These are phyloP conservation scores for Blastocladiella britannica DNA, from an alignment of 192 early-diverging fungal genomes.

Conservation along the genomic window DNA sequence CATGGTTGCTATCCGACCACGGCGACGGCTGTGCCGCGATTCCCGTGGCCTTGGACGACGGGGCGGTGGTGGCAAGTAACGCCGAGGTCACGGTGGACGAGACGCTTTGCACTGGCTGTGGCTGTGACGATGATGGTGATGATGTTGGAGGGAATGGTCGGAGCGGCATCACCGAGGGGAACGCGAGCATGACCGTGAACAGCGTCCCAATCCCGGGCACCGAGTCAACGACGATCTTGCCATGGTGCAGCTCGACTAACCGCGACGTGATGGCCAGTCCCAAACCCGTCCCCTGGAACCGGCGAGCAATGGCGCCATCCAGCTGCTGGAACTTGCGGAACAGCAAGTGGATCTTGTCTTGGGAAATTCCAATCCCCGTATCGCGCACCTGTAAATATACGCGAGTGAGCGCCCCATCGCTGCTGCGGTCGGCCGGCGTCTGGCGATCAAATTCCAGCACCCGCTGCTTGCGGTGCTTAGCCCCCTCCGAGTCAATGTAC, in stretches of 20 bases:
- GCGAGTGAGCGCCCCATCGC: not conserved
- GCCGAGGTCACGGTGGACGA: not conserved
- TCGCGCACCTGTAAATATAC: constrained; percentile 45
- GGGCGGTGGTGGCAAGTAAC: not conserved
- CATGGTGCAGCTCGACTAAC: constrained; percentile 54
- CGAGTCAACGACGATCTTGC: constrained; percentile 56
- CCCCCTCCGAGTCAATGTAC: too few relatives aligned
- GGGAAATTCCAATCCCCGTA: constrained; percentile 66
- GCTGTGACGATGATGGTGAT: not conserved
- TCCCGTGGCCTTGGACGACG: not conserved
- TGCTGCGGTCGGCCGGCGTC: not conserved
- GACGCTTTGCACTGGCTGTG: not conserved
- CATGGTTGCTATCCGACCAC: not conserved
- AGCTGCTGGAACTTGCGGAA: constrained; percentile 72
- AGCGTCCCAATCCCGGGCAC: constrained; percentile 47
- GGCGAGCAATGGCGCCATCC: constrained; percentile 56
- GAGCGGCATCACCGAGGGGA: constrained; percentile 12
- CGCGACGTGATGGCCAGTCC: constrained; percentile 66
- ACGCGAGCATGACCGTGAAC: constrained; percentile 52
- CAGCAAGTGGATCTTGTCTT: constrained; percentile 48
- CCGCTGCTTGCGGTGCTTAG: not conserved
- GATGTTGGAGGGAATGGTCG: not conserved
- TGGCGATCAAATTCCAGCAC: not conserved
- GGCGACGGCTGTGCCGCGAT: not conserved
- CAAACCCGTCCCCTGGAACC: constrained; percentile 71